phyloP scores from a whole-genome alignment of 208 protist species.

The Leishmania tarentolae region DNA sequence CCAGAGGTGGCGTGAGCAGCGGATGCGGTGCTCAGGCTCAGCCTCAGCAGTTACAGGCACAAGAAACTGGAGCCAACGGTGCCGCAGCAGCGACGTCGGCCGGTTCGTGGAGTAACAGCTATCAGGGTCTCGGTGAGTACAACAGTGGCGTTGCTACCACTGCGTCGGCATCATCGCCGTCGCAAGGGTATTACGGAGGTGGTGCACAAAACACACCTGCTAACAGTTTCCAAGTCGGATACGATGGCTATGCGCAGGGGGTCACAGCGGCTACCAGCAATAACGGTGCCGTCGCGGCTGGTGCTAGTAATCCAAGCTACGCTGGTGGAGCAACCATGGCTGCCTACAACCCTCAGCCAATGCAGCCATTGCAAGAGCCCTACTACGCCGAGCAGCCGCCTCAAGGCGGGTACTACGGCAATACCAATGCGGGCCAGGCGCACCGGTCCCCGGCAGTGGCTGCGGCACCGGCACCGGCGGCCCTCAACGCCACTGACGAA shows the following conservation, averaged over 20 bases:
- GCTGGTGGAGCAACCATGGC: constrained; percentile 2
- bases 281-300: neutral
- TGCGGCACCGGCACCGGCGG: constrained; percentile 27
- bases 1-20: neutral
- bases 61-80: neutral
- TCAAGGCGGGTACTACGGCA: constrained; percentile 22
- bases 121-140: neutral
- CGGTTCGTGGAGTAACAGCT: constrained; percentile 4
- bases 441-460: neutral
- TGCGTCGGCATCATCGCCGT: neutral
- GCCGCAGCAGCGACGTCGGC: neutral
- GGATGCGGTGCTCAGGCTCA: constrained; percentile 6
- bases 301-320: constrained; percentile 1
- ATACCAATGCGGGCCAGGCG: neutral
- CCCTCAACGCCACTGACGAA: constrained; percentile 49
- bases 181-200: neutral
- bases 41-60: neutral
- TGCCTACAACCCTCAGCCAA: neutral
- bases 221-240: neutral
- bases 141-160: constrained; percentile 4
- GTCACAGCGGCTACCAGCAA: neutral
- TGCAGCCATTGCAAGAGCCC: neutral
- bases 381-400: constrained; percentile 34
- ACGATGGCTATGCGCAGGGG: constrained; percentile 3
- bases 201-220: neutral